Evolutionary conservation across 371 early-diverging fungal species (phyloP), one percentile per base, ranked within the genome.

Genomic region (Conidiobolus coronatus): DNA sequence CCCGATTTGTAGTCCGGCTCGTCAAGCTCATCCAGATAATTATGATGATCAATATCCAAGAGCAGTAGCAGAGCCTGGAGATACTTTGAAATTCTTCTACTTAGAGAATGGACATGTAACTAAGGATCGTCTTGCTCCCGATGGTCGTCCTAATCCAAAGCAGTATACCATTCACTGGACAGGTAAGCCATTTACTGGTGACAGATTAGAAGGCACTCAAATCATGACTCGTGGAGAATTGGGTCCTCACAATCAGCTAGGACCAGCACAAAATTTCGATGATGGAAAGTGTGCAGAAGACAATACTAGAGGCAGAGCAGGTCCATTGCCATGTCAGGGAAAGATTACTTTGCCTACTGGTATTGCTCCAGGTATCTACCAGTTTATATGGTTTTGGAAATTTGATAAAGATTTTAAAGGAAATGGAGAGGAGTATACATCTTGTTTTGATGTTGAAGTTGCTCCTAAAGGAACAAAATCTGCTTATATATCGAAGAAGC

Each of bases 321-420:
- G 40, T 11, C 40, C 40, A 6, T 5, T 19, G 14, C 49, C 55
- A 49, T 62, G 59, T 34, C 55, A 53, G 20, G 62, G 62, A 0
- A 38, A 47, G 11, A 22, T 58, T 17, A 53, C 45, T 0, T 21
- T 62, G 23, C 62, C 62, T 5, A 24, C 2, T 1, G 17, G 41
- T 6, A 54, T 46, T 0, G 52, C 52, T 11, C 58, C 58, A 20
- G 62, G 59, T 0, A 53, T 48, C 0, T 56, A 58, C 29, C 59
- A 62, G 43, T 12, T 62, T 35, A 38, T 62, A n/a, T 58, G 59
- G 62, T 61, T 55, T 53, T 62, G 59, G 62, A 62, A 56, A 39
- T 62, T 55, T 36, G 62, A 61, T n/a, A 52, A 52, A 7, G 58
- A 58, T 43, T 53, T 52, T 5, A 35, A 35, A 15, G 49, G 24